A percentile compares a stretch with the other conserved stretches of the same genome.
Conservation (phyloP, 257 asterid species). For the Datura wrightii region DNA sequence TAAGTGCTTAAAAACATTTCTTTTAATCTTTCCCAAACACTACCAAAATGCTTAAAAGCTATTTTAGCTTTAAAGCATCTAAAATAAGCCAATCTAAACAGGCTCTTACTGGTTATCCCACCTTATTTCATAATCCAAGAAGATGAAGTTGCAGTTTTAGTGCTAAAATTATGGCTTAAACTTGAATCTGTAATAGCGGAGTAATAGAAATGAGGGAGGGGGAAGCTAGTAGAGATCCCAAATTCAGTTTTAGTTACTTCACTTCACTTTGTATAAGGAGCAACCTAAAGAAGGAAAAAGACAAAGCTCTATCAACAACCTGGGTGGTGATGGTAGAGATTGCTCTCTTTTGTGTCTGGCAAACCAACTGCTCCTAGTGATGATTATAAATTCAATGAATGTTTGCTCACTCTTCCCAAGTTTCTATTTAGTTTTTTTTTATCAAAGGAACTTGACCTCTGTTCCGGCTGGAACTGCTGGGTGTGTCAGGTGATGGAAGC, state of each 20-base stretch:
- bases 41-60: too few relatives aligned
- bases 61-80: too few relatives aligned
- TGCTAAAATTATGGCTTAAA: neutral
- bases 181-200: neutral
- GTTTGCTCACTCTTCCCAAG: neutral
- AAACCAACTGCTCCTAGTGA: neutral
- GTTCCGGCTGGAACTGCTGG: neutral
- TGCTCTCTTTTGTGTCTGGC: neutral
- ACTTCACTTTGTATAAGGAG: neutral
- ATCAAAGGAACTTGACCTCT: neutral
- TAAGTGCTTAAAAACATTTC: too few relatives aligned
- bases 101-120: neutral
- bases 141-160: neutral
- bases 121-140: neutral
- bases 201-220: neutral
- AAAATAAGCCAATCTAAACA: too few relatives aligned
- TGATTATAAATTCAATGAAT: constrained; percentile 4
- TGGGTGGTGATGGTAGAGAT: neutral
- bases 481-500: constrained; percentile 91
- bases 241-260: constrained; percentile 1
- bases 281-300: neutral
- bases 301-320: neutral
- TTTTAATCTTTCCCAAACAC: too few relatives aligned
- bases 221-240: constrained; percentile 14
- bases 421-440: neutral